Conservation (phyloP, 2,329 filamentous ascomycete genomes). For the Aspergillus sp. region DNA sequence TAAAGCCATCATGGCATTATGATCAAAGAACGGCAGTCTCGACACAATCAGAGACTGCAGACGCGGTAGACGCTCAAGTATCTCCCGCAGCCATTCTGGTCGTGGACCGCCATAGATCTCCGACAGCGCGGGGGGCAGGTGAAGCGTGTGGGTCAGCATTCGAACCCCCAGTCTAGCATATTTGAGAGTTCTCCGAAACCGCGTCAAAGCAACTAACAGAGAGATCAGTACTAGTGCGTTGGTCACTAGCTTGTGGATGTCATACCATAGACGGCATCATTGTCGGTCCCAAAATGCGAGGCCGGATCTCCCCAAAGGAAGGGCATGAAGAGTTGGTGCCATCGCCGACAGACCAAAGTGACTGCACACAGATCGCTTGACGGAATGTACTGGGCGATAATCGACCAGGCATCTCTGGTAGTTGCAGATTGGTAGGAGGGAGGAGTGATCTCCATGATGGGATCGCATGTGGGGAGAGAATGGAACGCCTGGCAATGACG, state of each 20-base stretch:
- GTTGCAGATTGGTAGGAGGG: conserved; percentile 61
- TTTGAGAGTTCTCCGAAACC: conserved; percentile 57
- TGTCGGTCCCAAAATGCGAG: conserved; percentile 60
- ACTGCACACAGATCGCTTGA: conserved; percentile 57
- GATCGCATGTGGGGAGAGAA: background rate
- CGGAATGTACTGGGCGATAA: conserved; percentile 57
- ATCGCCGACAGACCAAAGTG: conserved; percentile 56
- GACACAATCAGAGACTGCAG: conserved; percentile 61
- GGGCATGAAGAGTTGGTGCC: conserved; percentile 59
- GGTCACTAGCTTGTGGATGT: too few relatives aligned
- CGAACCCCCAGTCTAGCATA: conserved; percentile 54
- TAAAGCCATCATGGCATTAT: conserved; percentile 55
- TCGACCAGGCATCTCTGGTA: conserved; percentile 53
- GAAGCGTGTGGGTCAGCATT: conserved; percentile 60
- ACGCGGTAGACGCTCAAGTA: conserved; percentile 57
- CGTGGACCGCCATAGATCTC: conserved; percentile 61
- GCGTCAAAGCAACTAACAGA: conserved; percentile 54
- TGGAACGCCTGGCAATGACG: background rate
- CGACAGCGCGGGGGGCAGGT: conserved; percentile 59
- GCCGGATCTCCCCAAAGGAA: conserved; percentile 63
- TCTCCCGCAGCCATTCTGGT: conserved; percentile 58
- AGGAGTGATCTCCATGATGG: conserved; percentile 55
- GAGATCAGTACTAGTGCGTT: conserved; percentile 10
- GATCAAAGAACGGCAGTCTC: conserved; percentile 61
- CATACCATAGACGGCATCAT: conserved; percentile 59